Evolutionary conservation across 176 grass and related monocot genomes (phyloP).

Genomic region (Elymus sibiricus): DNA sequence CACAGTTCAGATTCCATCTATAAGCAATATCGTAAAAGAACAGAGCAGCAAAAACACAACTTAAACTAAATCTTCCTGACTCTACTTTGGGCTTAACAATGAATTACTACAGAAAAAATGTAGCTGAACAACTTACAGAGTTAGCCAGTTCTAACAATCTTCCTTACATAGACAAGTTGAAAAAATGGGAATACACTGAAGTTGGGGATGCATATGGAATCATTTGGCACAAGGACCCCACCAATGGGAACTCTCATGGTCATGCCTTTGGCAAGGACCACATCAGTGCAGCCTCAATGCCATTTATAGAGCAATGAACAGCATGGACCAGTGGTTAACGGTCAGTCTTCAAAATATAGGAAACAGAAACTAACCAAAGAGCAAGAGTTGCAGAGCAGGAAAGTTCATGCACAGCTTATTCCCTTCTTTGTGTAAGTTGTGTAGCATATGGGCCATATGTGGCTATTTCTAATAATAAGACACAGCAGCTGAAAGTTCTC

Average conservation of each 20-base stretch:
- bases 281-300: background rate
- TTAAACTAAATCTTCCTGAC: constrained; percentile 24
- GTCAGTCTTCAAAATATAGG: background rate
- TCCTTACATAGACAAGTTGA: background rate
- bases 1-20: constrained; percentile 38
- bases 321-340: background rate
- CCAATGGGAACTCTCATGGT: background rate
- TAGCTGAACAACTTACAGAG: constrained; percentile 23
- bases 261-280: background rate
- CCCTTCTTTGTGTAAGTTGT: background rate
- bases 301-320: constrained; percentile 5
- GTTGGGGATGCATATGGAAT: background rate
- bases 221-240: background rate
- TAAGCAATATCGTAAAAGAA: constrained; percentile 42
- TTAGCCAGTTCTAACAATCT: constrained; percentile 2
- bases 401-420: background rate
- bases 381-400: background rate
- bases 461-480: background rate
- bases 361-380: background rate
- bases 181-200: background rate
- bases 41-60: constrained; percentile 37
- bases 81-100: constrained; percentile 15
- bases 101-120: constrained; percentile 19
- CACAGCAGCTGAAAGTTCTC: background rate
- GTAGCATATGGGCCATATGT: background rate